These are phyloP conservation scores for Liquidambar formosana DNA, from an alignment of 164 flowering plant species.

Conservation along the genomic window DNA sequence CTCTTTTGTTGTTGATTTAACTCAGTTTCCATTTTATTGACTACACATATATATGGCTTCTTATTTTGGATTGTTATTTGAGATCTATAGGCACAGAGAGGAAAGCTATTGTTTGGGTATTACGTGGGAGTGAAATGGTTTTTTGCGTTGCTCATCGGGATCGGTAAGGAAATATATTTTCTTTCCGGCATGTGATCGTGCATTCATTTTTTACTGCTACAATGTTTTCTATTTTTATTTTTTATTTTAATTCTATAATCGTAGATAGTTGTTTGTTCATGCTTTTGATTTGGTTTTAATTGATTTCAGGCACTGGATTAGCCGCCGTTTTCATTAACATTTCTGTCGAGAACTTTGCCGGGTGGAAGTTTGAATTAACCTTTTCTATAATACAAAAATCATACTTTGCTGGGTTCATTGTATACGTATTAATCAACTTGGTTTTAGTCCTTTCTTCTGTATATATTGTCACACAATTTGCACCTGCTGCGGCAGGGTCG, in stretches of 20 bases:
- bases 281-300: neutral
- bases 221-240: neutral
- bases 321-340: slow-evolving; percentile 93
- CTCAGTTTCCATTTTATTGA: neutral
- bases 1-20: too few species aligned
- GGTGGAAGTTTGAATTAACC: slow-evolving; percentile 89
- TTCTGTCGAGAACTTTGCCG: slow-evolving; percentile 95
- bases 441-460: slow-evolving; percentile 85
- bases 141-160: slow-evolving; percentile 77
- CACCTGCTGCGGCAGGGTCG: slow-evolving; percentile 97
- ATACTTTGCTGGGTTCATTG: slow-evolving; percentile 80
- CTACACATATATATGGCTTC: neutral
- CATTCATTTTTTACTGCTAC: neutral
- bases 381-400: slow-evolving; percentile 84
- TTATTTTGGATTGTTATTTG: slow-evolving; percentile 12
- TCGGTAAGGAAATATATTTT: slow-evolving; percentile 56
- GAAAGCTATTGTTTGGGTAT: slow-evolving; percentile 63
- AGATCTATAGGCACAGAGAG: slow-evolving; percentile 65
- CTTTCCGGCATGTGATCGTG: too few species aligned
- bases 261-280: neutral
- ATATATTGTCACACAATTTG: slow-evolving; percentile 80
- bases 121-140: slow-evolving; percentile 81
- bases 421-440: slow-evolving; percentile 74
- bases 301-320: slow-evolving; percentile 74
- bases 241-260: neutral